A percentile compares a stretch with the other conserved stretches of the same genome.
Conservation (phyloP, 768 basidiomycete genomes). For the Porpolomopsis calyptriformis region DNA sequence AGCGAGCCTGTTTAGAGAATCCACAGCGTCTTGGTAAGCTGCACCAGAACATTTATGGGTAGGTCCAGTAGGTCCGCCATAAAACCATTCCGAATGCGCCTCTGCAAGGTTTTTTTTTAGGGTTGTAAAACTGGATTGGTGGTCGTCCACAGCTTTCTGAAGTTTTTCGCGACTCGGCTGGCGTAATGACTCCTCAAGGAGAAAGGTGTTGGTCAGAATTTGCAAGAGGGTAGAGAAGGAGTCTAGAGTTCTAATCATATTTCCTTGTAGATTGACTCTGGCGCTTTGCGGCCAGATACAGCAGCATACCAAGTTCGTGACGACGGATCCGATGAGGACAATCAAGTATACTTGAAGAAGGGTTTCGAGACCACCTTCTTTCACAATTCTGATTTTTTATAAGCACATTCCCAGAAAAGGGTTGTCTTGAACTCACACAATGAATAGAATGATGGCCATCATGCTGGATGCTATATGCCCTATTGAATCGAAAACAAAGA, state of each 20-base stretch:
- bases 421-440: conserved; percentile 43
- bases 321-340: conserved; percentile 60
- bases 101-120: conserved; percentile 80
- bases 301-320: conserved; percentile 82
- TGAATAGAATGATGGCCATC: conserved; percentile 73
- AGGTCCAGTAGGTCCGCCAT: conserved; percentile 11
- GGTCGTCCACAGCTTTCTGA: conserved; percentile 70
- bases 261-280: conserved; percentile 66
- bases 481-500: not conserved
- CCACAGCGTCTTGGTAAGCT: conserved; percentile 81
- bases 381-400: conserved; percentile 49
- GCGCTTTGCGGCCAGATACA: conserved; percentile 80
- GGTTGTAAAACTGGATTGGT: conserved; percentile 82
- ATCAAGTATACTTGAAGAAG: conserved; percentile 69
- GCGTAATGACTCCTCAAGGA: conserved; percentile 61
- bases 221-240: conserved; percentile 82
- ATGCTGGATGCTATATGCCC: conserved; percentile 60
- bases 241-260: conserved; percentile 77
- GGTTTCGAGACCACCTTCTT: conserved; percentile 74
- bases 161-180: conserved; percentile 52
- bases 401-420: not conserved
- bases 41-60: conserved; percentile 6
- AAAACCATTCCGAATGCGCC: conserved; percentile 76
- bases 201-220: conserved; percentile 75
- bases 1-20: conserved; percentile 77